Base-by-base conservation (phyloP, 345 rosid genomes). In the Hypericum perforatum region DNA sequence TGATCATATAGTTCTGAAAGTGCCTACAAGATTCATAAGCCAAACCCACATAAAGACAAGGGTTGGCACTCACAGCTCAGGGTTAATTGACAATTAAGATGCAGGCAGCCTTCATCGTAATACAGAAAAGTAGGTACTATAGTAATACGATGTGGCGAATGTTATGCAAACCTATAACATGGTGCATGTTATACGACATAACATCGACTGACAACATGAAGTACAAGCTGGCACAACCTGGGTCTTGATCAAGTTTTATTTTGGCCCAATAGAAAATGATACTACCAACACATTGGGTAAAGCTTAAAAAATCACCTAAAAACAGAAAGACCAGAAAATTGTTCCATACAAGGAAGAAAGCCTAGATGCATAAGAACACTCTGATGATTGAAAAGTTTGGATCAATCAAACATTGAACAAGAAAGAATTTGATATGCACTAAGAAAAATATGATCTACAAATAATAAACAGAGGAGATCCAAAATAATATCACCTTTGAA, bases 1-100 rank as follows among this genome's bases (percentile, higher is more conserved):
- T 70, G 82, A 9, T 90, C 97, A 42, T 90, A 94, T 57, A 90
- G 77, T 65, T 78, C 96, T 56, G 97, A 90, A 22, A 90, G 74
- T 57, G 82, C 97, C 97, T 90, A 87, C 70, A 78, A 68, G 59
- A 50, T 16, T 13, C 5, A n/a, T 46, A 53, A 62, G 39, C 52
- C 58, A 46, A 46, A 46, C 16, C 12, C 7, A n/a, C 22, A 14
- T 13, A 12, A 14, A 12, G 15, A 16, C 16, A 46, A 12, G 22
- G 3, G 16, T 22, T 22, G 32, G 32, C 32, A 22, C 32, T 22
- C 32, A 22, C 4, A 22, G 32, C 32, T 22, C 32, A 22, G 32
- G 32, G 32, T 22, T 4, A 22, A 22, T 22, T 22, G 32, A 22
- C 32, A 22, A 22, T 22, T 22, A 22, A 22, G 32, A 22, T 22